phyloP scores from a whole-genome alignment of 208 protist genomes.

The Porcisia deanei region DNA sequence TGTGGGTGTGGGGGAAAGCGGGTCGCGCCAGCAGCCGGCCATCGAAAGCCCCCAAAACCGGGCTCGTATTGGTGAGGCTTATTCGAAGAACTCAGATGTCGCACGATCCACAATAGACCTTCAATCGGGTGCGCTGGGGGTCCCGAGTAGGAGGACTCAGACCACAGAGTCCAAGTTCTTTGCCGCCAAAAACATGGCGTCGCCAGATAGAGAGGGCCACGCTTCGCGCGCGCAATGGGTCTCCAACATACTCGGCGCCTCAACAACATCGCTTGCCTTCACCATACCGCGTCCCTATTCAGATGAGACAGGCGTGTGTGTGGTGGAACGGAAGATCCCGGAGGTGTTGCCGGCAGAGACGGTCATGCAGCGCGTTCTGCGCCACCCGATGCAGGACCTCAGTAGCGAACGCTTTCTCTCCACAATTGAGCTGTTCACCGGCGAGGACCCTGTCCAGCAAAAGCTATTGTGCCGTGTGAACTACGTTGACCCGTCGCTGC shows the following conservation, averaged over 20 bases:
- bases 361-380: conserved; percentile 65
- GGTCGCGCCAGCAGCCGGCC: background rate
- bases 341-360: conserved; percentile 38
- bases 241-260: conserved; percentile 60
- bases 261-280: conserved; percentile 19
- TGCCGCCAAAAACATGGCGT: background rate
- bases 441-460: conserved; percentile 65
- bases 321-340: conserved; percentile 8
- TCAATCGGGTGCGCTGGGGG: background rate
- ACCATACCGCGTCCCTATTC: conserved; percentile 24
- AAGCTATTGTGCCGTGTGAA: conserved; percentile 79
- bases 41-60: too few relatives aligned
- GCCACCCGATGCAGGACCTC: conserved; percentile 73
- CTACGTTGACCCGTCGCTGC: conserved; percentile 63
- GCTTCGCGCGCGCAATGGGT: conserved; percentile 45
- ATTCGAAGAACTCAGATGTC: too few relatives aligned
- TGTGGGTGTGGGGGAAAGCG: background rate
- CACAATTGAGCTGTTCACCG: conserved; percentile 71
- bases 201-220: background rate
- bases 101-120: background rate
- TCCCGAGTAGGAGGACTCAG: background rate
- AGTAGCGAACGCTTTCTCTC: conserved; percentile 74
- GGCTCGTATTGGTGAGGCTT: background rate
- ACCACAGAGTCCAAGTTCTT: background rate
- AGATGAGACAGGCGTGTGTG: conserved; percentile 21